phyloP scores from a whole-genome alignment of 2,329 filamentous ascomycete species.

The Trichoderma gracile region DNA sequence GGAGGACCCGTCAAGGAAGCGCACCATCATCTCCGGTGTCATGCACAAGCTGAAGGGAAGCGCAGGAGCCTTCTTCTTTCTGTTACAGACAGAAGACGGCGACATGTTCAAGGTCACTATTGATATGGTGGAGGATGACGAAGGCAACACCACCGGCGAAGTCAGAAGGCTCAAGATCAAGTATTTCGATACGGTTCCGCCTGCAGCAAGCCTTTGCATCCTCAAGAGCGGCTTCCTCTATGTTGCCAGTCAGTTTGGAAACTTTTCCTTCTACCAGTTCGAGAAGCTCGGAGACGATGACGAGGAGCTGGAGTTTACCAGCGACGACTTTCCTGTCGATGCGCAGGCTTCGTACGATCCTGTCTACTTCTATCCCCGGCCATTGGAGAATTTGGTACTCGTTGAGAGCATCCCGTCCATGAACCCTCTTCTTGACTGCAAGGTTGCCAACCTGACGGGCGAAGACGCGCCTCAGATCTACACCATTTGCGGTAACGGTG shows the following conservation, averaged over 20 bases:
- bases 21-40: conserved; percentile 84
- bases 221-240: conserved; percentile 95
- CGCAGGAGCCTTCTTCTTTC: conserved; percentile 89
- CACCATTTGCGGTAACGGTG: conserved; percentile 83
- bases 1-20: conserved; percentile 89
- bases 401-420: conserved; percentile 85
- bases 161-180: conserved; percentile 87
- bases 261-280: conserved; percentile 95
- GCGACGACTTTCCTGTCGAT: conserved; percentile 79
- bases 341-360: conserved; percentile 70
- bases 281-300: conserved; percentile 96
- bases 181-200: conserved; percentile 94
- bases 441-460: conserved; percentile 84
- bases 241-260: conserved; percentile 86
- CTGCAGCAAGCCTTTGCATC: conserved; percentile 85
- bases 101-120: conserved; percentile 96
- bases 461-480: conserved; percentile 98
- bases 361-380: conserved; percentile 80
- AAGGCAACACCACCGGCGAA: conserved; percentile 75
- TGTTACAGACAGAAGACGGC: conserved; percentile 95
- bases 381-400: conserved; percentile 77
- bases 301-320: conserved; percentile 81
- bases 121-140: conserved; percentile 81
- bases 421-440: conserved; percentile 89
- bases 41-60: conserved; percentile 91